Conservation (phyloP, 106 monocot genomes). For the Allium fistulosum region DNA sequence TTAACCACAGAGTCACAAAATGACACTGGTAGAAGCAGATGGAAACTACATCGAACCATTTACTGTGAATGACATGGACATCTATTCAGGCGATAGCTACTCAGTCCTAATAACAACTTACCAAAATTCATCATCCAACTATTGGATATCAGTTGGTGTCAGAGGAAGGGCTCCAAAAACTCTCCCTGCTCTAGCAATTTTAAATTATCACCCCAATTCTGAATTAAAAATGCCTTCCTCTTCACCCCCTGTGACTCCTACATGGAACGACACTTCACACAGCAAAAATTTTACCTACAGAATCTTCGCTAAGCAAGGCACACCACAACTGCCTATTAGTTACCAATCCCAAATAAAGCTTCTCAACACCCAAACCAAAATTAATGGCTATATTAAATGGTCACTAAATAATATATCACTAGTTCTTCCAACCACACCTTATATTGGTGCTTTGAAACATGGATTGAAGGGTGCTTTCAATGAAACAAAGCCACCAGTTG, state of each 20-base stretch:
- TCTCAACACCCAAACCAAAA: slow-evolving; percentile 74
- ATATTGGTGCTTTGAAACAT: slow-evolving; percentile 43
- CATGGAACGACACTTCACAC: slow-evolving; percentile 57
- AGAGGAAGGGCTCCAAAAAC: slow-evolving; percentile 56
- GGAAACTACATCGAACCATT: slow-evolving; percentile 82
- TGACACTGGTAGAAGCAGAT: slow-evolving; percentile 82
- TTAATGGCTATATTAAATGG: slow-evolving; percentile 61
- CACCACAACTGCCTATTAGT: slow-evolving; percentile 23
- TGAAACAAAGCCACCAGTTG: slow-evolving; percentile 32
- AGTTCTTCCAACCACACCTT: slow-evolving; percentile 58
- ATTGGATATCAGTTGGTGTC: slow-evolving; percentile 66
- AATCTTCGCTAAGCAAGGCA: slow-evolving; percentile 25
- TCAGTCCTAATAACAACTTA: slow-evolving; percentile 65
- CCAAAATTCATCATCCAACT: slow-evolving; percentile 43
- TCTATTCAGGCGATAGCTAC: slow-evolving; percentile 85
- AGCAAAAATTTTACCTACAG: slow-evolving; percentile 59
- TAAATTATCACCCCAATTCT: slow-evolving; percentile 62
- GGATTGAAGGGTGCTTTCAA: slow-evolving; percentile 29
- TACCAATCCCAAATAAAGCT: slow-evolving; percentile 28
- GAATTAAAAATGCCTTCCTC: slow-evolving; percentile 21
- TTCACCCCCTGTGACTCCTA: slow-evolving; percentile 33
- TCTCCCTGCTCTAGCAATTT: slow-evolving; percentile 42
- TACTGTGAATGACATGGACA: slow-evolving; percentile 49
- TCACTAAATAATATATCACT: slow-evolving; percentile 80
- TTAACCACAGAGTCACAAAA: slow-evolving; percentile 47